phyloP scores from a whole-genome alignment of 768 basidiomycete species.

The Tulasnella sp. region DNA sequence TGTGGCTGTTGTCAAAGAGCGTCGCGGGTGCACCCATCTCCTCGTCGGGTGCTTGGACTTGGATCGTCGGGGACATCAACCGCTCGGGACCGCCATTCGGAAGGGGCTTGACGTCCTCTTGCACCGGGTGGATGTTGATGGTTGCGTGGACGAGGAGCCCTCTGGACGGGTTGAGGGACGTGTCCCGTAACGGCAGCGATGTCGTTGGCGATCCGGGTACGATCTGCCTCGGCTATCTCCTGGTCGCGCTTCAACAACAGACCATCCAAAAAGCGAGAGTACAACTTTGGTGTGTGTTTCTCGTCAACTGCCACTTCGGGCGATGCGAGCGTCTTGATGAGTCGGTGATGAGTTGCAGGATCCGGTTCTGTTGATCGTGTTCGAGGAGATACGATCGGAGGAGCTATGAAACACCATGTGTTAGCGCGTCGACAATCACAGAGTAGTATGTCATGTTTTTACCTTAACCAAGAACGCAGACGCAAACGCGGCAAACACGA shows the following conservation, averaged over 20 bases:
- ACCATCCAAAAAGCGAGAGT: slow-evolving; percentile 67
- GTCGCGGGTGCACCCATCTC: neutral
- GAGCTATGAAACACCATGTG: slow-evolving; percentile 33
- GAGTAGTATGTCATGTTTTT: slow-evolving; percentile 19
- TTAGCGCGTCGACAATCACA: neutral
- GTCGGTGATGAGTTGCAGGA: slow-evolving; percentile 55
- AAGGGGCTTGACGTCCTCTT: neutral
- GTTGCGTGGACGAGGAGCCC: neutral
- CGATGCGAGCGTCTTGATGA: slow-evolving; percentile 59
- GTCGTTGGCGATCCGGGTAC: neutral
- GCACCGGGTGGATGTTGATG: neutral
- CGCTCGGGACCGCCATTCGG: neutral
- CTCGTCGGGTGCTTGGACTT: slow-evolving; percentile 7
- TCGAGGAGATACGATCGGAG: slow-evolving; percentile 50
- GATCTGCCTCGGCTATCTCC: slow-evolving; percentile 26
- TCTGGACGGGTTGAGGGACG: neutral
- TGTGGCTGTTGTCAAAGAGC: neutral
- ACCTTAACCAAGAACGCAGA: slow-evolving; percentile 77
- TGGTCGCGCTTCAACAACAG: slow-evolving; percentile 39
- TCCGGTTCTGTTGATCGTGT: slow-evolving; percentile 53
- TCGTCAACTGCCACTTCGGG: slow-evolving; percentile 70
- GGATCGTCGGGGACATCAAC: neutral
- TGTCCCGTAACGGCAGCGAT: neutral
- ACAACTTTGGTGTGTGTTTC: slow-evolving; percentile 65
- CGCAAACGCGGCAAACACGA: slow-evolving; percentile 68